Evolutionary conservation across 495 filamentous ascomycete genomes (phyloP).

Genomic region (Penicillium chermesinum): DNA sequence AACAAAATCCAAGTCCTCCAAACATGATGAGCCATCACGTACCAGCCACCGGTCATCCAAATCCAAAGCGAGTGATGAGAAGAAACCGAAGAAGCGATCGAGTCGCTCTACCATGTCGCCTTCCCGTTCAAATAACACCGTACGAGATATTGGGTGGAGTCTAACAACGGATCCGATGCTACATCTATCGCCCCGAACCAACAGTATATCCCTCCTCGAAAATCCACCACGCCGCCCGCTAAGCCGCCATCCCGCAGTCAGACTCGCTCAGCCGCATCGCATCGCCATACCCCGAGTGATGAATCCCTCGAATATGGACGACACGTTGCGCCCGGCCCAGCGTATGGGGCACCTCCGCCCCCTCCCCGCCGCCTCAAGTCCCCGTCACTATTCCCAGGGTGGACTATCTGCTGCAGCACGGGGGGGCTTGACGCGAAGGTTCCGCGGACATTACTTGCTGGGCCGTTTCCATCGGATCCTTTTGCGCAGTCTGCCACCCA

Average conservation of each 20-base stretch:
- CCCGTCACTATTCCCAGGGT: constrained; percentile 71
- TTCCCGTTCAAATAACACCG: constrained; percentile 31
- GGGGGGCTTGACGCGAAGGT: constrained; percentile 65
- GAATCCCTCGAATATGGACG: constrained; percentile 37
- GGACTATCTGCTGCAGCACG: constrained; percentile 84
- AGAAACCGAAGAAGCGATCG: constrained; percentile 30
- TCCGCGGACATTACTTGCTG: constrained; percentile 59
- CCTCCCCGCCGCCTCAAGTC: constrained; percentile 73
- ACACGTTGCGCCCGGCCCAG: constrained; percentile 32
- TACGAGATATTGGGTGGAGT: constrained; percentile 39
- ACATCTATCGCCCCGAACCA: constrained; percentile 64
- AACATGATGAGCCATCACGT: constrained; percentile 29
- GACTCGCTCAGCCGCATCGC: constrained; percentile 33
- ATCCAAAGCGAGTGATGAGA: constrained; percentile 29
- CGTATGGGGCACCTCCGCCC: constrained; percentile 57
- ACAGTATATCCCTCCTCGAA: constrained; percentile 37
- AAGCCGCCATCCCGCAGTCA: constrained; percentile 41
- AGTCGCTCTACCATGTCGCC: constrained; percentile 31
- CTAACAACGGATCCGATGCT: constrained; percentile 55
- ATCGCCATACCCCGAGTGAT: constrained; percentile 33
- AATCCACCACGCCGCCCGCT: constrained; percentile 31
- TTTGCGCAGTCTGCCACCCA: constrained; percentile 31
- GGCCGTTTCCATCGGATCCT: constrained; percentile 35
- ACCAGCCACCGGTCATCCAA: constrained; percentile 33
- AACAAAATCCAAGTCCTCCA: constrained; percentile 33